phyloP scores from a whole-genome alignment of 2,329 filamentous ascomycete genomes.

The Trichoderma brevicompactum region DNA sequence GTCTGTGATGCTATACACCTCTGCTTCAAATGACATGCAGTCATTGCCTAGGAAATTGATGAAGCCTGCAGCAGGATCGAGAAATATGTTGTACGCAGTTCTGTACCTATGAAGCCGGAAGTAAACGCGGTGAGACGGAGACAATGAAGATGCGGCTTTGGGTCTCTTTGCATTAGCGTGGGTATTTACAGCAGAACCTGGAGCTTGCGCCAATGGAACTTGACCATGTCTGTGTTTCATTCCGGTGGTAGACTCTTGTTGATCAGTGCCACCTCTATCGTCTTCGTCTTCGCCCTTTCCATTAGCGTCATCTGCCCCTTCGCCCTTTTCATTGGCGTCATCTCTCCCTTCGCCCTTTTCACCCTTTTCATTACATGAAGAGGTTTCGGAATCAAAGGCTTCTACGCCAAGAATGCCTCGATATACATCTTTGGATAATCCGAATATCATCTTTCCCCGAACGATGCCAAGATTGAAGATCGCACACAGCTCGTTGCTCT shows the following conservation, averaged over 20 bases:
- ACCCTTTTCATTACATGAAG: neutral
- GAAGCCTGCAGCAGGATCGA: neutral
- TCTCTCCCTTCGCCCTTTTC: too few species aligned
- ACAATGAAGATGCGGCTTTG: neutral
- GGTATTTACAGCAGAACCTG: neutral
- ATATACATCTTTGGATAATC: neutral
- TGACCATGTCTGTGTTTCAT: neutral
- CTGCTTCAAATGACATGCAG: neutral
- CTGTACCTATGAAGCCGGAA: neutral
- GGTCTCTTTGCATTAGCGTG: neutral
- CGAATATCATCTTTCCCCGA: conserved; percentile 7
- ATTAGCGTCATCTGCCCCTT: neutral
- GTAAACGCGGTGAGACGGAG: conserved; percentile 10
- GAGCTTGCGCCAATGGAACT: neutral
- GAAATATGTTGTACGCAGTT: too few species aligned
- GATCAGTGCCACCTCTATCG: neutral
- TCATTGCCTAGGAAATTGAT: neutral
- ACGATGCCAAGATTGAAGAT: conserved; percentile 2
- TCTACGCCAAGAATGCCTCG: neutral
- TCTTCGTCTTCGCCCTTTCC: neutral
- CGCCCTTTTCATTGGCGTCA: neutral
- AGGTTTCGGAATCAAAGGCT: neutral
- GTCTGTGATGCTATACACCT: neutral
- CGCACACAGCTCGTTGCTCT: neutral
- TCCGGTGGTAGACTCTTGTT: neutral